Percentiles rank a stretch among this genome's conserved stretches.
These are phyloP conservation scores for Lablab purpureus DNA, from an alignment of 306 rosid species.

Conservation along the genomic window DNA sequence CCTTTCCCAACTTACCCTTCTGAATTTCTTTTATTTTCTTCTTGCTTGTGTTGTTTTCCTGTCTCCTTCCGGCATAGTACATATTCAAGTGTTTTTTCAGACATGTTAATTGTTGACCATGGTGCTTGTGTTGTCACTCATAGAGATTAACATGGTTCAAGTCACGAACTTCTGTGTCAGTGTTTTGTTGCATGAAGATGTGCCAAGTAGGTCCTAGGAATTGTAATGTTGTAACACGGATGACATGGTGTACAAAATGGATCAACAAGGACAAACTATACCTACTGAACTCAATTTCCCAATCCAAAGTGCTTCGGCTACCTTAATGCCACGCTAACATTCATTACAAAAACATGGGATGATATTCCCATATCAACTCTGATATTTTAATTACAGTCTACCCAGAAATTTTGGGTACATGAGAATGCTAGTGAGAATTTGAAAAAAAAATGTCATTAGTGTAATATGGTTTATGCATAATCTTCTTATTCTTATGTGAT, in stretches of 20 bases:
- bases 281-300: background rate
- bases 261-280: background rate
- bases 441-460: too few species aligned
- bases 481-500: too few species aligned
- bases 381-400: background rate
- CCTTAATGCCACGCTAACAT: background rate
- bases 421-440: too few species aligned
- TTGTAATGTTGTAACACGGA: background rate
- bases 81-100: conserved; percentile 16
- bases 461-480: too few species aligned
- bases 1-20: conserved; percentile 10
- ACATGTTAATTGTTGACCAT: conserved; percentile 2
- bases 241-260: conserved; percentile 16
- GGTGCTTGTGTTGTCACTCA: conserved; percentile 1
- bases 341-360: background rate
- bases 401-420: background rate
- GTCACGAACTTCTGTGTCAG: conserved; percentile 1
- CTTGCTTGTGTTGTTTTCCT: conserved; percentile 17
- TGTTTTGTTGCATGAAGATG: conserved; percentile 7
- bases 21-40: conserved; percentile 23
- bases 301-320: background rate
- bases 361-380: background rate
- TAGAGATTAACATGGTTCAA: background rate
- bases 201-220: background rate
- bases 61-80: conserved; percentile 19